Conservation (phyloP, 1,284 basidiomycete species). For the Cutaneotrichosporon sp. region DNA sequence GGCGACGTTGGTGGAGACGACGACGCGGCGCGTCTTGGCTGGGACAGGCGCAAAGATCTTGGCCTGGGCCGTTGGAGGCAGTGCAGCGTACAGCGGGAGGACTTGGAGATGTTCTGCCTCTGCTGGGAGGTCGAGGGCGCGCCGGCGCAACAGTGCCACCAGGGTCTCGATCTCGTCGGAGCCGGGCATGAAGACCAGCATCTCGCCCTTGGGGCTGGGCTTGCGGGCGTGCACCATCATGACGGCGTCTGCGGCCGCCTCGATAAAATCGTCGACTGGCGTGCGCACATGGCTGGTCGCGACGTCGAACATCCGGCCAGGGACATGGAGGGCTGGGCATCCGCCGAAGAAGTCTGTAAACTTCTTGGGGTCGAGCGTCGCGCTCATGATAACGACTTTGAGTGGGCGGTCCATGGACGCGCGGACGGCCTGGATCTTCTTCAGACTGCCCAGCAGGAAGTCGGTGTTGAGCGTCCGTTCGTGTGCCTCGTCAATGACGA, state of each 20-base stretch:
- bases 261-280: constrained; percentile 78
- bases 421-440: constrained; percentile 71
- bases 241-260: constrained; percentile 81
- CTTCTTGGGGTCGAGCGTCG: constrained; percentile 89
- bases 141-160: constrained; percentile 63
- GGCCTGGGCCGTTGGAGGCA: constrained; percentile 70
- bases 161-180: constrained; percentile 96
- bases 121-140: constrained; percentile 61
- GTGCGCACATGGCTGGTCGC: constrained; percentile 67
- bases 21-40: constrained; percentile 72
- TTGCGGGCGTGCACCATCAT: constrained; percentile 81
- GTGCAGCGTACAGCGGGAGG: constrained; percentile 77
- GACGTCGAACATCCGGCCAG: constrained; percentile 91
- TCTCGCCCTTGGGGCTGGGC: constrained; percentile 65
- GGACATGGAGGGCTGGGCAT: constrained; percentile 81
- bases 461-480: constrained; percentile 93
- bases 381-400: constrained; percentile 95
- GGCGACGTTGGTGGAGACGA: constrained; percentile 93
- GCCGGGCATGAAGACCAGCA: constrained; percentile 87
- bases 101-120: constrained; percentile 61
- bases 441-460: constrained; percentile 84
- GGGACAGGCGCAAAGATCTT: constrained; percentile 72
- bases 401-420: constrained; percentile 55
- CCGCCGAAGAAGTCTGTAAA: constrained; percentile 82
- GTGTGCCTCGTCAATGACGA: constrained; percentile 96